Conservation (phyloP, 2,329 filamentous ascomycete species). For the Ophiostoma tasmaniense region DNA sequence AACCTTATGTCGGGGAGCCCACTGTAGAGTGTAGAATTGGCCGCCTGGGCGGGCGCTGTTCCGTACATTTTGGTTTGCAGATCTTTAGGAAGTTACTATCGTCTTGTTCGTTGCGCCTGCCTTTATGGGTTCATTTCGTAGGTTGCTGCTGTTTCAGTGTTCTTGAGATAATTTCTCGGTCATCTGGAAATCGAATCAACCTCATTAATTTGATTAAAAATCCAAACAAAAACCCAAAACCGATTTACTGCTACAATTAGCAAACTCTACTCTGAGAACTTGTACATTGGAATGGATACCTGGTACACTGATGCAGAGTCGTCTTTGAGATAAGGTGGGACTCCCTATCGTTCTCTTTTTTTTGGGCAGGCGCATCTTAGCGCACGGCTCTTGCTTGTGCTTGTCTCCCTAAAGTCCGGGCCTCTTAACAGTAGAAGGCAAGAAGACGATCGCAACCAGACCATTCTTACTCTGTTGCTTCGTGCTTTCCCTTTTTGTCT, state of each 20-base stretch:
- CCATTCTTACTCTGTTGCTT: not conserved
- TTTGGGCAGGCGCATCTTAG: not conserved
- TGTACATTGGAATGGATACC: not conserved
- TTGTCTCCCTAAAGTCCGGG: slow-evolving; percentile 9
- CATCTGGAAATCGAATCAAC: no score
- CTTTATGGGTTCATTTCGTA: not conserved
- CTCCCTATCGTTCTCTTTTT: not conserved
- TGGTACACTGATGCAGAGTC: not conserved
- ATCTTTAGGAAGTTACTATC: no score
- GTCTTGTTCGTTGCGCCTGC: not conserved
- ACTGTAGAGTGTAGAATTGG: not conserved
- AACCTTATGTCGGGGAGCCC: not conserved
- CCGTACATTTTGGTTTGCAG: no score
- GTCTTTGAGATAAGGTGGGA: not conserved
- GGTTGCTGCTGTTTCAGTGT: not conserved
- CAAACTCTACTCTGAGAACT: not conserved
- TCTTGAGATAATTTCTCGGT: no score
- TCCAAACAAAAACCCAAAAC: not conserved
- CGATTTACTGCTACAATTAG: not conserved
- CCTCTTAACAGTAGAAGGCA: not conserved
- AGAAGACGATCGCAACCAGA: not conserved
- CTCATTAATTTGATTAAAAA: not conserved
- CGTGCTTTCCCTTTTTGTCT: not conserved
- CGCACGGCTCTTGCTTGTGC: slow-evolving; percentile 1
- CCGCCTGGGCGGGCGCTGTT: not conserved